Base-by-base conservation (phyloP, 2,329 filamentous ascomycete species). In the Cercospora sojina region DNA sequence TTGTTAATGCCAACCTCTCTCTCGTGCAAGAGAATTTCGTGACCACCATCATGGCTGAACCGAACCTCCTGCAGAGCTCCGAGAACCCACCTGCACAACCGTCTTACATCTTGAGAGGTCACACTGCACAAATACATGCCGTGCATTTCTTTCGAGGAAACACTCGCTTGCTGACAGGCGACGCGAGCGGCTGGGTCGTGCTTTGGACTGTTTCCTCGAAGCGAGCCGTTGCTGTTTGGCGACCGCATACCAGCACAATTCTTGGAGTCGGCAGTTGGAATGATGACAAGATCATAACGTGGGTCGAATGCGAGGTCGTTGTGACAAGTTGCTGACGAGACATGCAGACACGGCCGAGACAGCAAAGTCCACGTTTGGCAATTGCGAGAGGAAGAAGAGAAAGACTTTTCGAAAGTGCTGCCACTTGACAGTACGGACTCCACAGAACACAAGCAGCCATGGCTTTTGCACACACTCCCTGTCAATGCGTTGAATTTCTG, bases 401-500 rank as follows among this genome's bases (percentile, higher is more conserved):
- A 83, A 23, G 77, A 81, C 16, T 82, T 97, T 70, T 91, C 89
- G 73, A 89, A 84, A 35, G 81, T 81, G 8, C 81, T 96, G 12
- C 94, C 94, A 0, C 85, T 94, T 32, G 91, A 96, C 20, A 49
- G 59, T 68, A 56, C 81, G 76, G 1, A 78, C 77, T 29, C 79
- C 78, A 55, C 78, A 77, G 59, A 85, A n/a, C 69, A 76, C 31
- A 86, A 84, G 18, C 85, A 89, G 73, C 95, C 95, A 31, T 96
- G 92, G 92, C 81, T 97, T n/a, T 79, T 97, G 23, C 87, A 97
- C 78, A 86, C 91, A 3, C 81, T 99, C 5, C 84, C 91, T 5
- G 92, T 98, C 51, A 97, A 97, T 75, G 92, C 94, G 1, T 86
- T 98, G 81, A 99, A 98, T 76, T 99, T 98, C 77, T 99, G 95